Evolutionary conservation across 805 yeast species (phyloP).

Genomic region (Ogataea pini): DNA sequence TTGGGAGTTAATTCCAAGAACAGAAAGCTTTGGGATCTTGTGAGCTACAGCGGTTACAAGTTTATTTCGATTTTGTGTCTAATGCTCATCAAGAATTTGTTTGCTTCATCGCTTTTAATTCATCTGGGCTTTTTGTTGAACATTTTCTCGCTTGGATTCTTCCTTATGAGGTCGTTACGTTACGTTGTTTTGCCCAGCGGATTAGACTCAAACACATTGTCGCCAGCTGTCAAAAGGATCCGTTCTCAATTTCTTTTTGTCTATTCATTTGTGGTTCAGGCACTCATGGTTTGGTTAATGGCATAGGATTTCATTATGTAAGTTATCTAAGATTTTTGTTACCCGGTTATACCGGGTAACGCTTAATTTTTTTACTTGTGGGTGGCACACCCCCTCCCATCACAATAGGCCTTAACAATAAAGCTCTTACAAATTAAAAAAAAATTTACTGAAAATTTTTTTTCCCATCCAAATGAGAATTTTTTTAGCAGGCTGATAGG

Average conservation of each 20-base stretch:
- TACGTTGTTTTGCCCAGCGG: conserved; percentile 68
- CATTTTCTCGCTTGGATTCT: conserved; percentile 59
- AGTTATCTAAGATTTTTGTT: not conserved
- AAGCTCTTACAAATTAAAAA: not conserved
- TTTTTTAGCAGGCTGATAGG: not conserved
- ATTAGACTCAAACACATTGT: conserved; percentile 56
- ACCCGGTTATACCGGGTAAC: conserved; percentile 5
- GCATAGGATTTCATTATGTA: conserved; percentile 21
- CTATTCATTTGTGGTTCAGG: conserved; percentile 82
- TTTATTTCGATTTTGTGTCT: conserved; percentile 76
- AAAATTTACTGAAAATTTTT: conserved; percentile 6
- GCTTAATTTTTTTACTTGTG: not conserved
- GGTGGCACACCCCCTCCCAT: conserved; percentile 5
- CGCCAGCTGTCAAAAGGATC: conserved; percentile 68
- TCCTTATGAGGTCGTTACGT: conserved; percentile 68
- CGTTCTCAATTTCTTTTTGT: conserved; percentile 85
- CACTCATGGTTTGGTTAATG: conserved; percentile 73
- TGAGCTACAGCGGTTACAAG: conserved; percentile 91
- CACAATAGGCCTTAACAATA: conserved; percentile 6
- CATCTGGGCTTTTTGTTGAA: conserved; percentile 44
- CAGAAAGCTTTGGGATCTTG: conserved; percentile 66
- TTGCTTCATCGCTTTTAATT: conserved; percentile 36
- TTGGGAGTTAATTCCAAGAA: conserved; percentile 64
- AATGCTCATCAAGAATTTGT: conserved; percentile 50
- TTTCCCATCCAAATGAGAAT: not conserved